Evolutionary conservation across 116 monocot genomes (phyloP).

Genomic region (Phalaenopsis hybrid): DNA sequence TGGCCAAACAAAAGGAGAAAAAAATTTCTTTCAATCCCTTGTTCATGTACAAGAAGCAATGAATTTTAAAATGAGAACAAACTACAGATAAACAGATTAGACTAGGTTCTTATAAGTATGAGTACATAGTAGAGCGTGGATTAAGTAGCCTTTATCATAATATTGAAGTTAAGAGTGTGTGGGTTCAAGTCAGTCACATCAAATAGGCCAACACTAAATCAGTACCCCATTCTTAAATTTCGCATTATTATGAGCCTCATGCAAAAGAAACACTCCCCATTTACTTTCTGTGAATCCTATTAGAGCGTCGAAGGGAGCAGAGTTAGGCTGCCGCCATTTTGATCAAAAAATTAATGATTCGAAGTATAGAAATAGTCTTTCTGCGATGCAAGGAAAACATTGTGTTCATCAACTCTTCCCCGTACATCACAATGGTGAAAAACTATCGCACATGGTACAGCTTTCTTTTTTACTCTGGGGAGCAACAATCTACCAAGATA

Average conservation of each 20-base stretch:
- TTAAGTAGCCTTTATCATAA: not conserved
- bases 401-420: not conserved
- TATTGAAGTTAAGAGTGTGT: not conserved
- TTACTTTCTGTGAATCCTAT: not conserved
- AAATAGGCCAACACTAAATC: not conserved
- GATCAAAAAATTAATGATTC: not conserved
- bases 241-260: not conserved
- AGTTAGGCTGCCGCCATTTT: not conserved
- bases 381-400: not conserved
- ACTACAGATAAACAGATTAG: not conserved
- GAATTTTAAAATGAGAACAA: not conserved
- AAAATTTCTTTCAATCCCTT: not conserved
- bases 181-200: not conserved
- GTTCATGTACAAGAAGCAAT: not conserved
- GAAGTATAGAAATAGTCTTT: not conserved
- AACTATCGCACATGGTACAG: not conserved
- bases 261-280: not conserved
- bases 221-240: not conserved
- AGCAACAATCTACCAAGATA: no score
- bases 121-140: not conserved
- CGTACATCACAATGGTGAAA: not conserved
- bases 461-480: not conserved
- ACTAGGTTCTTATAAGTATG: not conserved
- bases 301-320: not conserved
- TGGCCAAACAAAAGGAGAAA: no score